Evolutionary conservation across 768 basidiomycete species (phyloP), one percentile per base, ranked within the genome.

Genomic region (Trametes elegans): DNA sequence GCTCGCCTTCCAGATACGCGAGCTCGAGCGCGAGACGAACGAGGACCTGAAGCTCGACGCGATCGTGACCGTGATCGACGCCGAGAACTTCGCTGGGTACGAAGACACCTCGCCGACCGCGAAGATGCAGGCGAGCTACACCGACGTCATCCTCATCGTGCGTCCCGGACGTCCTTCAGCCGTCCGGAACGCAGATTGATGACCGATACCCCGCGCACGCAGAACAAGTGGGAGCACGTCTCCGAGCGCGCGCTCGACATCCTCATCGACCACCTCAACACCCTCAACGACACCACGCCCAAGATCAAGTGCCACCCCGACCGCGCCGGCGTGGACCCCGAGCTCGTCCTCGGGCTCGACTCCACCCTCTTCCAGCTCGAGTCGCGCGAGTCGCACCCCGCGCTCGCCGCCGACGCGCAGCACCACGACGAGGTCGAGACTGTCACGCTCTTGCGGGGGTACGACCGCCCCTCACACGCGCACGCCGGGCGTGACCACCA

Each of bases 61-160:
- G 0, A 95, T 97, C 53, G 77, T 94, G 35, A 98, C 95, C 1
- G 93, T 96, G 19, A 75, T 98, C 42, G 90, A 92, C 66, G 89
- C 91, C 0, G 90, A 92, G 70, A 96, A 96, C 70, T 98, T 98
- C 68, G 70, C 74, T 13, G 94, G 94, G 3, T 97, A 97, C 69
- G 94, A 97, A 65, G 95, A 98, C 66, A 87, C 83, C 0, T 92
- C 89, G 7, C 87, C 90, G 0, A 95, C 94, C 1, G 93, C 94
- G 19, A 90, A 83, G 67, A 93, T 96, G 86, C 87, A 92, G 74
- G 90, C 95, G n/a, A 88, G 88, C 65, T 98, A 96, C 68, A 93
- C 94, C 3, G 95, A 98, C 67, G 77, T 95, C 34, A 83, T 98
- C 53, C 74, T 98, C 26, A 81, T 98, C 49, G 90, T 90, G 56